A percentile compares a stretch with the other conserved stretches of the same genome.
Conservation (phyloP, 768 basidiomycete species). For the Pholiota conissans region DNA sequence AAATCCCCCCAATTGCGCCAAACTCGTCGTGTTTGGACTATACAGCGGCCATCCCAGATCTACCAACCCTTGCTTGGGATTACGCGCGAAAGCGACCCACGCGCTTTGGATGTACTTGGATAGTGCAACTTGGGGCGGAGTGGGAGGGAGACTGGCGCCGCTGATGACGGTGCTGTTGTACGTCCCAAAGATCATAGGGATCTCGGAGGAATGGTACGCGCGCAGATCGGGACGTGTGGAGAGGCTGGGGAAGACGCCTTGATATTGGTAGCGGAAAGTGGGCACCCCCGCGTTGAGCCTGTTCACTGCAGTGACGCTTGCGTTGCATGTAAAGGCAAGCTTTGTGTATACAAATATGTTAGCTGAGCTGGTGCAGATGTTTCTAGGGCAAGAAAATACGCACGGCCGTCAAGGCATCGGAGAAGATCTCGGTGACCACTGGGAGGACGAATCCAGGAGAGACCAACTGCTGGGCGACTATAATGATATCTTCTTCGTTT, state of each 20-base stretch:
- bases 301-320: conserved; percentile 21
- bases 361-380: too few species aligned
- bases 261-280: conserved; percentile 29
- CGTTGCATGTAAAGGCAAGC: conserved; percentile 29
- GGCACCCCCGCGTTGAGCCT: conserved; percentile 26
- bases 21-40: conserved; percentile 12
- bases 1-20: conserved; percentile 21
- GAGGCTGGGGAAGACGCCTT: conserved; percentile 33
- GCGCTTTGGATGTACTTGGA: conserved; percentile 34
- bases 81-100: conserved; percentile 41
- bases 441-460: conserved; percentile 26
- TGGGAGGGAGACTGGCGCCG: conserved; percentile 20
- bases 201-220: conserved; percentile 37
- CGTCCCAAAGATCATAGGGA: conserved; percentile 40
- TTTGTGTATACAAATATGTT: too few species aligned
- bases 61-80: conserved; percentile 30
- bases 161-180: conserved; percentile 21
- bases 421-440: conserved; percentile 26
- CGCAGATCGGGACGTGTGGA: conserved; percentile 31
- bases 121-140: conserved; percentile 24
- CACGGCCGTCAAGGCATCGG: conserved; percentile 32
- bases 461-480: conserved; percentile 26
- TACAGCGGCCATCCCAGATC: conserved; percentile 24
- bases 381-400: not conserved
- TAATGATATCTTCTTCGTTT: conserved; percentile 34